Evolutionary conservation across 2,329 filamentous ascomycete species (phyloP), one percentile per base, ranked within the genome.

Genomic region (Diaporthe ilicicola): DNA sequence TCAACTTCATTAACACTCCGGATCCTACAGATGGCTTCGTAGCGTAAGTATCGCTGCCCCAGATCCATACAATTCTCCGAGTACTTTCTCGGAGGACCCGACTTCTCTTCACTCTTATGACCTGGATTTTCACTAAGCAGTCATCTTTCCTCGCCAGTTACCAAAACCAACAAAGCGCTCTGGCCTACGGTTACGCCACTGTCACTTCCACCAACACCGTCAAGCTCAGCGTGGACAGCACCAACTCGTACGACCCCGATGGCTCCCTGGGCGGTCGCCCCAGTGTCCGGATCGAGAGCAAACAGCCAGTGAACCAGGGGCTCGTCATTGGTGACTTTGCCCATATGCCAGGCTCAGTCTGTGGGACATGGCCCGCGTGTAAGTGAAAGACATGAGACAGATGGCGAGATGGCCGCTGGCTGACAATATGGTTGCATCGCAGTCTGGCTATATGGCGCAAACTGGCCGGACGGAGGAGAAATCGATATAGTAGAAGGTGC

Each of bases 401-500:
- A 5, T 8, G 50, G 4, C n/a, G 10, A 27, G 19, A n/a, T 15
- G 54, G 34, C n/a, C 10, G n/a, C 13, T 50, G 44, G 29, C 34
- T 64, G 59, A 64, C 27, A 50, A 32, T 34, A 27, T 39, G 6
- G 13, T 48, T 17, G 17, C 7, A 19, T 46, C 48, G 24, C 55
- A 73, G 71, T 87, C 76, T 89, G 87, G 87, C 78, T 85, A n/a
- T 86, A 86, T 66, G 86, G 86, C 22, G 74, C 77, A 1, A 78
- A 87, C 74, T 93, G 91, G 91, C 92, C 91, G 0, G 77, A 78
- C 5, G 84, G 84, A 44, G 91, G 91, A 71, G 91, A 93, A 77
- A 83, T 93, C 69, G 90, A 93, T 76, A 91, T 93, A 70, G 89
- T 93, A 70, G 91, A 93, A 79, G 91, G 91, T 27, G 90, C 90